Conservation (phyloP, 2,329 filamentous ascomycete genomes). For the Aspergillus sp. region DNA sequence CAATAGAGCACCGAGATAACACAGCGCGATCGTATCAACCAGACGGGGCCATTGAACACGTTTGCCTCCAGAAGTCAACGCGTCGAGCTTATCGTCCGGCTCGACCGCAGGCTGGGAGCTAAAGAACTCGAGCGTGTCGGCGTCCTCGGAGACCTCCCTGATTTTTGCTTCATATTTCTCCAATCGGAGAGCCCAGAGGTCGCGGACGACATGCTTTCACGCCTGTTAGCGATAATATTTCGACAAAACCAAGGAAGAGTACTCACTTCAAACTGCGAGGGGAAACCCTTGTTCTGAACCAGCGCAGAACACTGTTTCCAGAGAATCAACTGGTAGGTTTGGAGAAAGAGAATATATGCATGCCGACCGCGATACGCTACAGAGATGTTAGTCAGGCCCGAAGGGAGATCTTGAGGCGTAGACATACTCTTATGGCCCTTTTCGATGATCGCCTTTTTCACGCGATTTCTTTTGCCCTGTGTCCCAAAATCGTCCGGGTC, state of each 20-base stretch:
- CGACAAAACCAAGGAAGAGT: neutral
- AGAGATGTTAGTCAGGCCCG: conserved; percentile 4
- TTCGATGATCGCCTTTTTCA: conserved; percentile 55
- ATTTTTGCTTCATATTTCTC: conserved; percentile 52
- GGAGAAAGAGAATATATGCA: conserved; percentile 75
- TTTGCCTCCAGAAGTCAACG: conserved; percentile 32
- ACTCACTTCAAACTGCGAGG: conserved; percentile 67
- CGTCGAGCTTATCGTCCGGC: conserved; percentile 40
- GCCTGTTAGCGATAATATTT: conserved; percentile 8
- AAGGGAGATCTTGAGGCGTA: neutral
- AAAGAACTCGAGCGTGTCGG: conserved; percentile 50
- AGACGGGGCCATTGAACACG: conserved; percentile 58
- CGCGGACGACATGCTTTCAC: conserved; percentile 61
- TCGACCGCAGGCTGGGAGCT: conserved; percentile 56
- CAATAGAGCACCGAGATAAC: conserved; percentile 75
- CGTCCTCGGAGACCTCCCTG: conserved; percentile 34
- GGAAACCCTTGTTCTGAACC: conserved; percentile 63
- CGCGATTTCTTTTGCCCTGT: conserved; percentile 55
- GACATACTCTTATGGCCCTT: conserved; percentile 49
- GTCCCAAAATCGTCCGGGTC: conserved; percentile 69
- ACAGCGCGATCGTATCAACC: conserved; percentile 71
- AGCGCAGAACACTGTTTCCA: conserved; percentile 78
- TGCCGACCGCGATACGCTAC: conserved; percentile 58
- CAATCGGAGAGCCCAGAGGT: conserved; percentile 80
- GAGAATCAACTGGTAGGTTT: conserved; percentile 79